A percentile compares a stretch with the other conserved stretches of the same genome.
Evolutionary conservation across 1,139 yeast species (phyloP).

Genomic region (Sugiyamaella neomexicana): DNA sequence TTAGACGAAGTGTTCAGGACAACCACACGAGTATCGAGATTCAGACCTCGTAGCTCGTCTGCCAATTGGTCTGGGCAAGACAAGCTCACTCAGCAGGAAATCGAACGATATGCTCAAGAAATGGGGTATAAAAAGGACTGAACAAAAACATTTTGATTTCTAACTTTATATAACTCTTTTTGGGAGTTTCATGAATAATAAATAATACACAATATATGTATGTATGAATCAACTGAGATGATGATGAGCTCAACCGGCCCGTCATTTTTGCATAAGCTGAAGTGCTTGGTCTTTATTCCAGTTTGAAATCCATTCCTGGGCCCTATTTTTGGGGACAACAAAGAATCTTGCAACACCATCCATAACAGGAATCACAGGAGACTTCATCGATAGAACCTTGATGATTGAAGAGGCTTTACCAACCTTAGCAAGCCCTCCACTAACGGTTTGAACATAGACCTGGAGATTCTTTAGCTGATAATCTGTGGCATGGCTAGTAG

Average conservation of each 20-base stretch:
- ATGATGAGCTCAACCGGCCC: too few relatives aligned
- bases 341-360: slow-evolving; percentile 74
- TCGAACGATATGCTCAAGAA: slow-evolving; percentile 51
- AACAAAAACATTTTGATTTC: not conserved
- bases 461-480: slow-evolving; percentile 63
- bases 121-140: slow-evolving; percentile 50
- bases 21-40: slow-evolving; percentile 44
- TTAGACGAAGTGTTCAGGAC: slow-evolving; percentile 66
- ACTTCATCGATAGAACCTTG: slow-evolving; percentile 60
- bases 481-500: slow-evolving; percentile 34
- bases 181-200: slow-evolving; percentile 2
- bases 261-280: slow-evolving; percentile 13
- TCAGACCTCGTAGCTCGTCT: slow-evolving; percentile 61
- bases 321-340: slow-evolving; percentile 72
- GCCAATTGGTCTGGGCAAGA: slow-evolving; percentile 54
- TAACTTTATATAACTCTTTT: not conserved
- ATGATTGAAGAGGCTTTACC: slow-evolving; percentile 75
- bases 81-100: slow-evolving; percentile 48
- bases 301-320: slow-evolving; percentile 66
- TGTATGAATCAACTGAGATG: not conserved
- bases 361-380: slow-evolving; percentile 72
- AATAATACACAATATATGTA: slow-evolving; percentile 4
- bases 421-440: slow-evolving; percentile 83
- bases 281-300: slow-evolving; percentile 55
- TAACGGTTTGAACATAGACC: slow-evolving; percentile 75